Conservation (phyloP, 257 asterid genomes). For the Salvia miltiorrhiza region DNA sequence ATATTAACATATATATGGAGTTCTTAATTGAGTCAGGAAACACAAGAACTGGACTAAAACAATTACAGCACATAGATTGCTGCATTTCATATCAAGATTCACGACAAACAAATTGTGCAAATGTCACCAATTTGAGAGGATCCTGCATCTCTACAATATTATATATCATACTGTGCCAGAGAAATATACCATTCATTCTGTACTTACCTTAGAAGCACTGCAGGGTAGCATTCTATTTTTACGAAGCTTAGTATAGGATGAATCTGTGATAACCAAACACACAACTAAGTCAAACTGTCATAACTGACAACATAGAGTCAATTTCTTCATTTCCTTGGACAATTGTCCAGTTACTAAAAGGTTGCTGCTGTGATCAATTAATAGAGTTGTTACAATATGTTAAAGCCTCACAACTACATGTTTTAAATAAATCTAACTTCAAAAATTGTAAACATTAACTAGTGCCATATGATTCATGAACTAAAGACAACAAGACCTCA, state of each 20-base stretch:
- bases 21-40: neutral
- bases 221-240: neutral
- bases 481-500: neutral
- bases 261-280: neutral
- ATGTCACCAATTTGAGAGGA: neutral
- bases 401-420: neutral
- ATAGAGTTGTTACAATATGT: neutral
- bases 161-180: neutral
- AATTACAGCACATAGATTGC: neutral
- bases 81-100: neutral
- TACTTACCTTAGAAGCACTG: neutral
- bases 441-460: neutral
- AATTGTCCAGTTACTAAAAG: neutral
- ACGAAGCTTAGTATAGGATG: neutral
- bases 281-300: neutral
- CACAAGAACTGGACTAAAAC: constrained; percentile 6
- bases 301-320: neutral
- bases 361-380: neutral
- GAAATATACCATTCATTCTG: neutral
- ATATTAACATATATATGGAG: neutral
- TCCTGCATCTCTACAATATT: neutral
- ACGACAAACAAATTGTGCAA: neutral
- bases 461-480: neutral
- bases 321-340: constrained; percentile 1
- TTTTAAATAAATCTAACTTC: neutral